Conservation (phyloP, 768 basidiomycete species). For the Trametes meyenii region DNA sequence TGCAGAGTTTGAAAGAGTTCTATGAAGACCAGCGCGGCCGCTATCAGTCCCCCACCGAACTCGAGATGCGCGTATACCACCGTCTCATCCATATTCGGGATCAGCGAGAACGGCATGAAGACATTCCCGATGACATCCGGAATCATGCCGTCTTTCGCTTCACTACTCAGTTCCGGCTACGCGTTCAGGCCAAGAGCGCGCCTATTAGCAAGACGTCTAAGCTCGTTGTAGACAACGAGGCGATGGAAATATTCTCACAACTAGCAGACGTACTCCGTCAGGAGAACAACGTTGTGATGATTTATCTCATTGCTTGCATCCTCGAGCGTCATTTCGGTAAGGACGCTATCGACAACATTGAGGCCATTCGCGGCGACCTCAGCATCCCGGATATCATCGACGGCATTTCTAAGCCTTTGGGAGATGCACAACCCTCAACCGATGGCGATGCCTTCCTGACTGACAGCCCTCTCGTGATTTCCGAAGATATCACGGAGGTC, state of each 20-base stretch:
- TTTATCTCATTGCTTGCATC: conserved; percentile 88
- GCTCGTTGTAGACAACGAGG: conserved; percentile 63
- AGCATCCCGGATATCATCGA: conserved; percentile 69
- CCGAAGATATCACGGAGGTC: conserved; percentile 34
- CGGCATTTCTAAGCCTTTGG: conserved; percentile 44
- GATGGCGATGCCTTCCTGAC: conserved; percentile 30
- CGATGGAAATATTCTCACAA: conserved; percentile 68
- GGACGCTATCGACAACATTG: conserved; percentile 78
- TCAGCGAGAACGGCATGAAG: conserved; percentile 74
- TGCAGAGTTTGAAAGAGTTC: conserved; percentile 91
- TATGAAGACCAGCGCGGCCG: conserved; percentile 78
- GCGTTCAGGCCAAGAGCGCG: conserved; percentile 79
- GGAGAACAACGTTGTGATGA: conserved; percentile 68
- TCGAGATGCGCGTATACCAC: conserved; percentile 97
- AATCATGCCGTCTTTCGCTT: conserved; percentile 78
- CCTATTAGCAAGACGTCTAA: conserved; percentile 71
- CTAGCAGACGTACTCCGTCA: conserved; percentile 65
- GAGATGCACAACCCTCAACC: conserved; percentile 16
- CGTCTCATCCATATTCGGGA: conserved; percentile 90
- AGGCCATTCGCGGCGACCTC: conserved; percentile 60
- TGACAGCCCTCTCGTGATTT: conserved; percentile 19
- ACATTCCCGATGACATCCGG: conserved; percentile 67
- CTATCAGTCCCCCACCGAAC: conserved; percentile 78
- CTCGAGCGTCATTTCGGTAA: conserved; percentile 84
- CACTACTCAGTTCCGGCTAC: conserved; percentile 77